phyloP scores from a whole-genome alignment of 306 rosid genomes.

The Lathyrus aphaca region DNA sequence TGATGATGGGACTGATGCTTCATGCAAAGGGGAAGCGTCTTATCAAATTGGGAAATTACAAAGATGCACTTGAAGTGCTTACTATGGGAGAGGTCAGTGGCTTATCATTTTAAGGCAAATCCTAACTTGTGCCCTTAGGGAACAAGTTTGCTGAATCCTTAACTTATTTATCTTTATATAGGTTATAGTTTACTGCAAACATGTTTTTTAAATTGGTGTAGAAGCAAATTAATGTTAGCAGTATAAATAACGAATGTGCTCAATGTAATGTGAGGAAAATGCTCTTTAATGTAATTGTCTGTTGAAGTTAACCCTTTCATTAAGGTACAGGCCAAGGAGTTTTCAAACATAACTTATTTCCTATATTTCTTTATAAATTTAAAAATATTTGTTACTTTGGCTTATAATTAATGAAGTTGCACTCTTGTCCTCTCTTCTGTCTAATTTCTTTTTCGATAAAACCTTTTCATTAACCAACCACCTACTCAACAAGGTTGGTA shows the following conservation, averaged over 20 bases:
- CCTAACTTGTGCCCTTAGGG: too few species aligned
- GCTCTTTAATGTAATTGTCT: conserved; percentile 17
- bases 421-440: not conserved
- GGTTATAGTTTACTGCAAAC: conserved; percentile 2
- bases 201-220: not conserved
- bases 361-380: conserved; percentile 14
- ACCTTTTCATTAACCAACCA: not conserved
- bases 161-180: not conserved
- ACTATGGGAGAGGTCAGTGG: conserved; percentile 83
- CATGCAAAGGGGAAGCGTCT: conserved; percentile 80
- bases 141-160: too few species aligned
- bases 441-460: conserved; percentile 1
- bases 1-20: conserved; percentile 97
- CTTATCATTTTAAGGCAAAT: not conserved
- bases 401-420: conserved; percentile 20
- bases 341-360: conserved; percentile 1
- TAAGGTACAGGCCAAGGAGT: not conserved
- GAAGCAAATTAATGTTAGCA: conserved; percentile 6
- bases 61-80: conserved; percentile 88
- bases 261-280: not conserved
- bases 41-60: conserved; percentile 56
- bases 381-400: not conserved
- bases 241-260: not conserved
- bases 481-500: not conserved
- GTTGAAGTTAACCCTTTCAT: not conserved